Evolutionary conservation across 345 rosid genomes (phyloP), one percentile per base, ranked within the genome.

Genomic region (Physaria fendleri): DNA sequence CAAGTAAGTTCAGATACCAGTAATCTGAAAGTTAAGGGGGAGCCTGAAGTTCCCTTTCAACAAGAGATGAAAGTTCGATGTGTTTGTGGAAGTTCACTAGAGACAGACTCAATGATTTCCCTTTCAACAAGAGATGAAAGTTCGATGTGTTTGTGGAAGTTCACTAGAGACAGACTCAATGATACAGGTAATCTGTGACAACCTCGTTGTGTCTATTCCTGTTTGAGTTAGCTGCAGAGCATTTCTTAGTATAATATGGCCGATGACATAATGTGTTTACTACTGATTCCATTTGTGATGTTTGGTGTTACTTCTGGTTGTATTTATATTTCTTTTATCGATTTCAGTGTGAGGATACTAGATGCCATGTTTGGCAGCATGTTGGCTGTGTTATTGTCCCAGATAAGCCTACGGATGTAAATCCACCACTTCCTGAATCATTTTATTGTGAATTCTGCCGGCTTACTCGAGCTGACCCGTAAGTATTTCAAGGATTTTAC

Each of bases 381-480:
- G 59, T 85, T 56, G 69, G 75, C 39, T 93, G 99, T 77, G 95
- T 89, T 59, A 34, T 83, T 63, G 56, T 93, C 51, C 84, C 90
- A 16, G 95, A 87, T 68, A 82, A 79, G 61, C 81, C 82, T 23
- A 63, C 68, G 75, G 95, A 90, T 34, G 85, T 82, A 56, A 75
- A 18, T 71, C 87, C 73, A 5, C 81, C 66, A 7, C 37, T 74
- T 74, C 95, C 96, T 37, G 90, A 89, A 20, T 21, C 74, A 49
- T 93, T 82, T 74, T 89, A 79, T 45, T 93, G 99, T 73, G 99
- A 87, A 74, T 64, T 82, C 38, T 93, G 97, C 66, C 84, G 99
- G 44, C 94, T 93, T 46, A 78, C 73, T 61, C 85, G 95, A 33
- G 97, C 95, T 73, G 99, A 93, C 71, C 97, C 97, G 99, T 93